Evolutionary conservation across 2,329 filamentous ascomycete genomes (phyloP).

Genomic region (Elsinoe arachidis): DNA sequence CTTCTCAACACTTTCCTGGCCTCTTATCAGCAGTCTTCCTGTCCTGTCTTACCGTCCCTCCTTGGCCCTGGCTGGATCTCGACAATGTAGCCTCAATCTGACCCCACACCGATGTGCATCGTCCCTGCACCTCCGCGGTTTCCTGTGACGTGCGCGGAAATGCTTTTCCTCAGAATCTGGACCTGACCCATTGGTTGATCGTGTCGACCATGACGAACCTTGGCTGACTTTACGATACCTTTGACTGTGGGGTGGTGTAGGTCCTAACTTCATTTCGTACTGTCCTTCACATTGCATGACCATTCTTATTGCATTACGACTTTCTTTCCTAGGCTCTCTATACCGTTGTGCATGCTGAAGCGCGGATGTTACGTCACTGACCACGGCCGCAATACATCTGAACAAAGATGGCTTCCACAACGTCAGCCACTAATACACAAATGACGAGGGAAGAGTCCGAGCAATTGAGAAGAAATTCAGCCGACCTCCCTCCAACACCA

Average conservation of each 20-base stretch:
- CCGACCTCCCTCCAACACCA: constrained; percentile 28
- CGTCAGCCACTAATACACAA: constrained; percentile 13
- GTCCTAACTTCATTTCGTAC: neutral
- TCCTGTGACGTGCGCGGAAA: constrained; percentile 5
- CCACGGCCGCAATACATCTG: neutral
- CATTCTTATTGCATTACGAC: neutral
- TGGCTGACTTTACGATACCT: neutral
- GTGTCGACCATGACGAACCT: neutral
- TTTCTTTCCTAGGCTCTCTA: constrained; percentile 6
- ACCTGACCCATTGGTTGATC: neutral
- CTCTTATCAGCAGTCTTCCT: neutral
- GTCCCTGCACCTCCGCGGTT: constrained; percentile 12
- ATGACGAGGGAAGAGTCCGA: constrained; percentile 20
- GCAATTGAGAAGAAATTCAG: constrained; percentile 19
- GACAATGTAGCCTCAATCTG: neutral
- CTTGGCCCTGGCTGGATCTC: constrained; percentile 10
- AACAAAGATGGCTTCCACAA: constrained; percentile 1
- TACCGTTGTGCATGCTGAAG: no score
- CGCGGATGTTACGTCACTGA: neutral
- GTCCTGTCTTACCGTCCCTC: constrained; percentile 3
- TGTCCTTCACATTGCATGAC: neutral
- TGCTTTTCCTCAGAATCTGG: neutral
- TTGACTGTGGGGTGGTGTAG: neutral
- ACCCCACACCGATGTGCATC: neutral
- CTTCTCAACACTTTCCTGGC: no score